phyloP scores from a whole-genome alignment of 78 protist species.

The Mantamonas sphyraenae region DNA sequence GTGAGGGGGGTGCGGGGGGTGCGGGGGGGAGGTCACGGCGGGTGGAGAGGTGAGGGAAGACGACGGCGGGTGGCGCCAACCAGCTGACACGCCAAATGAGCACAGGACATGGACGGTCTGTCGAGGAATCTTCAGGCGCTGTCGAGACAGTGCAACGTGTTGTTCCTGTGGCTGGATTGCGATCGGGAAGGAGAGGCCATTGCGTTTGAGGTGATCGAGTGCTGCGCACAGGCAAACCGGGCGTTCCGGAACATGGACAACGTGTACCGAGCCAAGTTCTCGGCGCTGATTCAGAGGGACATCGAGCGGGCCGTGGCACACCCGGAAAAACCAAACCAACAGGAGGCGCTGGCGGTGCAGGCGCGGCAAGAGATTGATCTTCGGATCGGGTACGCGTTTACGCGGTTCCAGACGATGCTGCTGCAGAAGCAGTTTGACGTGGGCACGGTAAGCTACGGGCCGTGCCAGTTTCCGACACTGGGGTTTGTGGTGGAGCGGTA shows the following conservation, averaged over 20 bases:
- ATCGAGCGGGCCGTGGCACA: conserved; percentile 12
- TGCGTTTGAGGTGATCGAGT: conserved; percentile 79
- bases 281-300: conserved; percentile 59
- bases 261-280: conserved; percentile 94
- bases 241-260: too few relatives aligned
- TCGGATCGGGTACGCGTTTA: conserved; percentile 93
- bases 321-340: conserved; percentile 60
- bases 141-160: neutral
- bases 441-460: too few relatives aligned
- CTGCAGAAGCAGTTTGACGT: conserved; percentile 43
- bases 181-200: conserved; percentile 97
- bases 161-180: conserved; percentile 94
- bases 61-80: too few relatives aligned
- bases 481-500: conserved; percentile 93
- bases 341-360: conserved; percentile 76
- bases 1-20: too few relatives aligned
- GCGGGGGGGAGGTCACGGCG: too few relatives aligned
- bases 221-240: conserved; percentile 27
- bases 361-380: conserved; percentile 80
- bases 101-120: too few relatives aligned
- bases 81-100: too few relatives aligned
- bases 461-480: conserved; percentile 97
- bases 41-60: too few relatives aligned
- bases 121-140: too few relatives aligned
- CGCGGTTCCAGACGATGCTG: conserved; percentile 87